Conservation (phyloP, 2,329 filamentous ascomycete species). For the Scedosporium aurantiacum region DNA sequence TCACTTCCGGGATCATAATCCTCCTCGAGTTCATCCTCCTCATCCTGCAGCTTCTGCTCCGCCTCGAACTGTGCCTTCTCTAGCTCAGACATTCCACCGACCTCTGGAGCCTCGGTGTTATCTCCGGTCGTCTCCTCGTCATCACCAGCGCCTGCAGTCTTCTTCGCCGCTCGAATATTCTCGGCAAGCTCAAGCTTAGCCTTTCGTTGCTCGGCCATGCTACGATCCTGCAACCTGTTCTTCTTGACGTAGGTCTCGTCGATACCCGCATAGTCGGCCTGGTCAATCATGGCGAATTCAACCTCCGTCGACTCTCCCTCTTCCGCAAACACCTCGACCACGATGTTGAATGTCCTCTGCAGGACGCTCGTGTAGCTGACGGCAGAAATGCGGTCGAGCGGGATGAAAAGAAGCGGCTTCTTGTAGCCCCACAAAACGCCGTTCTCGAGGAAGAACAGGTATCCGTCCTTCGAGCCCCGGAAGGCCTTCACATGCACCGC, state of each 20-base stretch:
- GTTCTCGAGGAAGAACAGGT: conserved; percentile 53
- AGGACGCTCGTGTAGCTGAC: conserved; percentile 59
- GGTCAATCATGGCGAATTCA: conserved; percentile 60
- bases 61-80: conserved; percentile 37
- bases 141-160: conserved; percentile 20
- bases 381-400: conserved; percentile 47
- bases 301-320: conserved; percentile 41
- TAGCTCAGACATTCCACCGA: conserved; percentile 33
- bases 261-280: conserved; percentile 55
- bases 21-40: conserved; percentile 54
- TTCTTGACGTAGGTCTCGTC: conserved; percentile 50
- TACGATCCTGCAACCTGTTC: conserved; percentile 52
- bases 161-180: conserved; percentile 40
- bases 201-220: conserved; percentile 57
- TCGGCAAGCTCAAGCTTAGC: conserved; percentile 52
- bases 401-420: conserved; percentile 55
- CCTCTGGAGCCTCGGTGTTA: conserved; percentile 15
- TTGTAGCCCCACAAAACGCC: conserved; percentile 63
- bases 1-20: conserved; percentile 55
- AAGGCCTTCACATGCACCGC: conserved; percentile 57
- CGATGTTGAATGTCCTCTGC: conserved; percentile 58
- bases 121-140: conserved; percentile 24
- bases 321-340: conserved; percentile 43
- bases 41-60: conserved; percentile 44
- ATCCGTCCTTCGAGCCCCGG: conserved; percentile 58